These are phyloP conservation scores for Babesia bigemina DNA, from an alignment of 169 alveolate species.

Conservation along the genomic window DNA sequence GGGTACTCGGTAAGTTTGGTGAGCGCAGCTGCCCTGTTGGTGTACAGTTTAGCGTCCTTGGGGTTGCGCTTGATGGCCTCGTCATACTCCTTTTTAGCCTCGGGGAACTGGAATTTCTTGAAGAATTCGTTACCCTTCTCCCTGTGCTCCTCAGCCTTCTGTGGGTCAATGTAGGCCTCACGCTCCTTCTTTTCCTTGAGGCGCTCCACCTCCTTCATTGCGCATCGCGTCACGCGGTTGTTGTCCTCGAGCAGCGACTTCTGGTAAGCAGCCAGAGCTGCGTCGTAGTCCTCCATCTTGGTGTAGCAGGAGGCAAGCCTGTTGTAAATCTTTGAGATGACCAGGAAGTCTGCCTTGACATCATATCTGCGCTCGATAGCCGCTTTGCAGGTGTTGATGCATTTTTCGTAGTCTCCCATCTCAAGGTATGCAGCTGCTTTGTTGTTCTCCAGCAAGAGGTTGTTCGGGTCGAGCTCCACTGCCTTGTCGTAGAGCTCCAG, in stretches of 20 bases:
- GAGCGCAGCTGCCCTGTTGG: slow-evolving; percentile 96
- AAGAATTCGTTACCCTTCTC: slow-evolving; percentile 90
- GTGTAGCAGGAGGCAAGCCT: slow-evolving; percentile 87
- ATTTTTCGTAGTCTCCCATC: slow-evolving; percentile 90
- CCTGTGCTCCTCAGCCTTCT: slow-evolving; percentile 91
- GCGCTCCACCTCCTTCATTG: slow-evolving; percentile 91
- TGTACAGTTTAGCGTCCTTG: slow-evolving; percentile 90
- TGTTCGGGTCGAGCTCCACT: slow-evolving; percentile 87
- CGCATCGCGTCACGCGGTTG: slow-evolving; percentile 89
- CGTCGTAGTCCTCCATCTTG: slow-evolving; percentile 83
- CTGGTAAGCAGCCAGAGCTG: slow-evolving; percentile 90
- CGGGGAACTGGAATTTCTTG: slow-evolving; percentile 92
- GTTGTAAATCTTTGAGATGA: slow-evolving; percentile 84
- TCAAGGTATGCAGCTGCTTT: slow-evolving; percentile 96
- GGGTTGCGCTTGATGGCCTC: slow-evolving; percentile 98
- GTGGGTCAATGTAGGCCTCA: slow-evolving; percentile 94
- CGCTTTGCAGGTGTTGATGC: slow-evolving; percentile 89
- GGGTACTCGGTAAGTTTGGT: slow-evolving; percentile 94
- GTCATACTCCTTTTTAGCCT: slow-evolving; percentile 94
- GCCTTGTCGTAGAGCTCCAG: slow-evolving; percentile 92
- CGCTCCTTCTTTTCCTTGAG: slow-evolving; percentile 88
- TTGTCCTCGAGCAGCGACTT: slow-evolving; percentile 92
- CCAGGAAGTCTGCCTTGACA: slow-evolving; percentile 86
- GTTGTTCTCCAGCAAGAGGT: slow-evolving; percentile 84
- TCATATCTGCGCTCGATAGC: slow-evolving; percentile 93